Evolutionary conservation across 2,329 filamentous ascomycete species (phyloP).

Genomic region (Verticillium tricorpus): DNA sequence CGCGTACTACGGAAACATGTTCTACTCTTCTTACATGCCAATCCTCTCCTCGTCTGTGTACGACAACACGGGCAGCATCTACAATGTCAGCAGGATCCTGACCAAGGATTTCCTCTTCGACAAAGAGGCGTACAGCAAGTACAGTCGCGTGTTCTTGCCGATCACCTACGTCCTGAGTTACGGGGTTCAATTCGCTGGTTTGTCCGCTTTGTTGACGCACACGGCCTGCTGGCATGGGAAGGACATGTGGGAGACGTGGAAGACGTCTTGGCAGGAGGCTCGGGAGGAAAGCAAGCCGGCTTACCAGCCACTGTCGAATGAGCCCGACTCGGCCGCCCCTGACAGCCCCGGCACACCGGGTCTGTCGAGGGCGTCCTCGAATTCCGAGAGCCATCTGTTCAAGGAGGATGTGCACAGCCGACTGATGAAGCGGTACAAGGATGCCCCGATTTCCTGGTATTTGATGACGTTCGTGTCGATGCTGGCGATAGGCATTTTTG

Average conservation of each 20-base stretch:
- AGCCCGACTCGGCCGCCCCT: neutral
- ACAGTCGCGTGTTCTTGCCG: conserved; percentile 79
- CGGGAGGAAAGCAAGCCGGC: conserved; percentile 41
- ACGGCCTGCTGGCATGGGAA: conserved; percentile 80
- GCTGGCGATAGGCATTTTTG: conserved; percentile 74
- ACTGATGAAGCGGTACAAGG: conserved; percentile 76
- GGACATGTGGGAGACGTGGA: conserved; percentile 77
- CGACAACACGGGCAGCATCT: conserved; percentile 75
- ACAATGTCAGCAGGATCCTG: conserved; percentile 76
- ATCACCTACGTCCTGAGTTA: conserved; percentile 88
- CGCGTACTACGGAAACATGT: conserved; percentile 73
- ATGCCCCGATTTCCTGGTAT: conserved; percentile 81
- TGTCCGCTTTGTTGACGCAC: conserved; percentile 75
- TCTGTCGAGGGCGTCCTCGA: conserved; percentile 25
- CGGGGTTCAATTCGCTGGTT: conserved; percentile 77
- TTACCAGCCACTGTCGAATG: conserved; percentile 42
- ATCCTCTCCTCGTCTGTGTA: conserved; percentile 82
- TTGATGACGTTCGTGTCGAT: conserved; percentile 69
- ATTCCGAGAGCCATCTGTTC: conserved; percentile 33
- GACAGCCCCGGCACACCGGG: neutral
- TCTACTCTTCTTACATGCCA: conserved; percentile 81
- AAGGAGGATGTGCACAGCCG: conserved; percentile 80
- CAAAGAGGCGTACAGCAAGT: conserved; percentile 68
- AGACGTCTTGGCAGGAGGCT: conserved; percentile 61
- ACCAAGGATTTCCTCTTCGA: conserved; percentile 77